Percentiles rank a stretch among this genome's conserved stretches.
Conservation (phyloP, 257 asterid species). For the Solanum pinnatisectum region DNA sequence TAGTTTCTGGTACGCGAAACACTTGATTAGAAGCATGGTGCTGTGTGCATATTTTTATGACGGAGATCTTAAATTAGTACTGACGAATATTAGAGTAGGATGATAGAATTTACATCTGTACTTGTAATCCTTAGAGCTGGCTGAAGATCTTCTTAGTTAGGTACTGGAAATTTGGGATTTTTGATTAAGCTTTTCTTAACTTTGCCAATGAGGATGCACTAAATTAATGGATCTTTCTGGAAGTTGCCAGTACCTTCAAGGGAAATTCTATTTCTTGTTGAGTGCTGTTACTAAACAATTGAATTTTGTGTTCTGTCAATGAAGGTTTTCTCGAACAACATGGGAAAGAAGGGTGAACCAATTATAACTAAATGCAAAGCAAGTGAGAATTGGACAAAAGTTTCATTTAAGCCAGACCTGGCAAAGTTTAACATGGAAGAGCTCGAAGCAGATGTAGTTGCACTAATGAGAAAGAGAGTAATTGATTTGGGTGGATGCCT, state of each 20-base stretch:
- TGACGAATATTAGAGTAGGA: not conserved
- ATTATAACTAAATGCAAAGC: conserved; percentile 62
- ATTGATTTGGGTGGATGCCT: conserved; percentile 90
- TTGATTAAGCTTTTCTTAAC: not conserved
- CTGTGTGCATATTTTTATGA: not conserved
- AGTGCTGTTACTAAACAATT: not conserved
- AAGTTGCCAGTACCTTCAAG: not conserved
- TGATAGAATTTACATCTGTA: not conserved
- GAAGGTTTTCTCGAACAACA: conserved; percentile 82
- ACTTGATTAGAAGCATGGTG: not conserved
- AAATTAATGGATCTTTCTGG: not conserved
- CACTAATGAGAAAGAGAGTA: conserved; percentile 90
- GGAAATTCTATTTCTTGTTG: not conserved
- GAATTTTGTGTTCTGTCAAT: not conserved
- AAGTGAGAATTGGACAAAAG: conserved; percentile 85
- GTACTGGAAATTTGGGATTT: not conserved
- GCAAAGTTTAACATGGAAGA: conserved; percentile 74
- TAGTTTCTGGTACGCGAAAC: not conserved
- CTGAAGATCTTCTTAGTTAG: not conserved
- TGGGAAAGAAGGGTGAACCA: conserved; percentile 83
- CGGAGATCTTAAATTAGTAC: not conserved
- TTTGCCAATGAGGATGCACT: not conserved
- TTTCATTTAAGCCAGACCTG: conserved; percentile 87
- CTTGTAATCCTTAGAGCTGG: not conserved
- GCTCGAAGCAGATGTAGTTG: conserved; percentile 89